Conservation (phyloP, 768 basidiomycete genomes). For the Leccinum longicurvipes region DNA sequence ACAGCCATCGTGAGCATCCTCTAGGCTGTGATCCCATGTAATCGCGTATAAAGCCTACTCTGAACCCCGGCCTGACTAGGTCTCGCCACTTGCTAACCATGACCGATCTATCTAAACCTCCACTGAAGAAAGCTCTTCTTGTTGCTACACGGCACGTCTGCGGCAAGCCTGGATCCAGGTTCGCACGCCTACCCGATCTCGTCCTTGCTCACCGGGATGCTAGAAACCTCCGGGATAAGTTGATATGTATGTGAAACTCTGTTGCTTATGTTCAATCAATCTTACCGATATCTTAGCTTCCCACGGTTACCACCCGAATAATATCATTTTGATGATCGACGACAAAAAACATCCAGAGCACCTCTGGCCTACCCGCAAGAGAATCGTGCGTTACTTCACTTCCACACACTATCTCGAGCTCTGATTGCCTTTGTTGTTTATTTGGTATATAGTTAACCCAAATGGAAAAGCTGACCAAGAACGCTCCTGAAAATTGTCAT, state of each 20-base stretch:
- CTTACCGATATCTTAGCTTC: conserved; percentile 21
- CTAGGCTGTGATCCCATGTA: too few relatives aligned
- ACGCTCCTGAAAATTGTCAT: conserved; percentile 41
- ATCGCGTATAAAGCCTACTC: not conserved
- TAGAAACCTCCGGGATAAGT: conserved; percentile 2
- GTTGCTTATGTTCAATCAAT: not conserved
- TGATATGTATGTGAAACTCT: conserved; percentile 12
- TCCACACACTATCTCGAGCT: not conserved
- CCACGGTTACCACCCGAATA: conserved; percentile 37
- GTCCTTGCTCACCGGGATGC: conserved; percentile 21
- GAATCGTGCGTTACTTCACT: conserved; percentile 37
- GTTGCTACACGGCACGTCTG: conserved; percentile 13
- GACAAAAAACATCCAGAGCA: conserved; percentile 23
- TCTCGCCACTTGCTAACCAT: not conserved
- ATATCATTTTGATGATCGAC: conserved; percentile 47
- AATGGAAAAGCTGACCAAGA: conserved; percentile 40
- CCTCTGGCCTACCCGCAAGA: conserved; percentile 40
- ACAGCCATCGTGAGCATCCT: too few relatives aligned
- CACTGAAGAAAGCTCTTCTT: conserved; percentile 19
- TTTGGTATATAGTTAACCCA: conserved; percentile 27
- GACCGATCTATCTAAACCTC: not conserved
- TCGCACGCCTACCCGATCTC: conserved; percentile 3
- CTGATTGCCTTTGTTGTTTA: not conserved
- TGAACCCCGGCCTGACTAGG: not conserved
- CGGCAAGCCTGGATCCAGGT: not conserved